Evolutionary conservation across 805 yeast genomes (phyloP), one percentile per base, ranked within the genome.

Genomic region (Metschnikowia reukaufii): DNA sequence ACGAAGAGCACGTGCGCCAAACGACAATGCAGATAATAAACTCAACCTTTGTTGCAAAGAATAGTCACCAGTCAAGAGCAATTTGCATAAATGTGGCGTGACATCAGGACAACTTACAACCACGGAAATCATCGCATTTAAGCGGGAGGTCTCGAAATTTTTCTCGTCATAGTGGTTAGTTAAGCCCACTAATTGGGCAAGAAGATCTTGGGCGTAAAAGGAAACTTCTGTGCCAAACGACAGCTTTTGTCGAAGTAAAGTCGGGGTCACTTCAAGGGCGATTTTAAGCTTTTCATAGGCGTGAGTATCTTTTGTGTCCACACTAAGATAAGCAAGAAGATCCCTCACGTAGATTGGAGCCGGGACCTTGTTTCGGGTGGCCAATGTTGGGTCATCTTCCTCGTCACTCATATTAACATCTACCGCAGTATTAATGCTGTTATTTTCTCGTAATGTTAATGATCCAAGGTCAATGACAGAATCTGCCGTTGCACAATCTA

Each of bases 21-120:
- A 66, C 0, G 91, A 84, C 10, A 88, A 60, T 0, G 87, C 68
- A 4, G 91, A 79, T 16, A 94, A 63, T 7, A 91, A 71, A 23
- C 79, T 67, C 66, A 91, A 72, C 39, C 98, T 66, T 49, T 84
- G 91, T 50, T 86, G 94, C 16, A 94, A 62, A 0, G 96, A 88
- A 51, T 85, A 81, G 58, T 92, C 99, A 0, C 91, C 90, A 0
- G 76, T 72, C 30, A 80, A 68, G 15, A 90, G 67, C 15, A 83
- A 62, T 21, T 70, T 60, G 34, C 78, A 64, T 0, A 83, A 60
- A 21, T 74, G 71, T 1, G 67, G 59, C 0, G 88, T 81, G 2
- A 71, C 56, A 2, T 46, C 44, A 4, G 74, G 69, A 39, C 73
- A 73, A 0, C 82, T 70, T 0, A 78, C 82, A 15, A 87, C 67